phyloP scores from a whole-genome alignment of 441 rosid genomes.

The Rhodomyrtus psidioides region DNA sequence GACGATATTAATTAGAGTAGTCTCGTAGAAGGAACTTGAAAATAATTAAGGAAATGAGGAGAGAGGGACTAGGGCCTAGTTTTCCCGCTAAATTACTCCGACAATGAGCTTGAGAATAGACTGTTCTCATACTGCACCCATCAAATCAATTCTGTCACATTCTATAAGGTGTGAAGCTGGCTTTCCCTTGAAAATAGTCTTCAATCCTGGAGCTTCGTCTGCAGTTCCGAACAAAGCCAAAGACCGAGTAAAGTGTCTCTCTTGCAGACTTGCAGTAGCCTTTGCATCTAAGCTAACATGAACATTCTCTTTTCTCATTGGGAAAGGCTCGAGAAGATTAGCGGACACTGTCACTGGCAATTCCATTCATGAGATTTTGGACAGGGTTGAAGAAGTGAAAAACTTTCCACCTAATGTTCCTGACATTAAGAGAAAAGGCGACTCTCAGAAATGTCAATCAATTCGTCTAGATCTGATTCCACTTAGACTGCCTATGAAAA shows the following conservation, averaged over 20 bases:
- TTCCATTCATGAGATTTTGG: conserved; percentile 19
- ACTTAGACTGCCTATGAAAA: neutral
- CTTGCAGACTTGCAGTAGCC: conserved; percentile 29
- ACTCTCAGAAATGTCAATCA: neutral
- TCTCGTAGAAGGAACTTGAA: too few relatives aligned
- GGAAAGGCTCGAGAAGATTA: conserved; percentile 18
- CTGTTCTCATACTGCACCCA: too few relatives aligned
- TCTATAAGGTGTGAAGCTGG: too few relatives aligned
- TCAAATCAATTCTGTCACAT: too few relatives aligned
- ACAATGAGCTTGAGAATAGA: too few relatives aligned
- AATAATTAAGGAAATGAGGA: too few relatives aligned
- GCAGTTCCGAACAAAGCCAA: conserved; percentile 15
- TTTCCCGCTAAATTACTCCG: too few relatives aligned
- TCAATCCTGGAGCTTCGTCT: conserved; percentile 18
- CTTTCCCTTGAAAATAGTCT: too few relatives aligned
- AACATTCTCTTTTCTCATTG: conserved; percentile 17
- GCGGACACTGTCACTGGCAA: conserved; percentile 13
- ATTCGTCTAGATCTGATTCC: neutral
- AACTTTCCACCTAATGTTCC: conserved; percentile 27
- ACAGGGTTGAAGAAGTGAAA: conserved; percentile 15
- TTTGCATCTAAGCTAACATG: conserved; percentile 22
- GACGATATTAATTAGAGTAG: too few relatives aligned
- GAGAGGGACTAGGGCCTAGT: too few relatives aligned
- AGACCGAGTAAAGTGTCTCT: conserved; percentile 23
- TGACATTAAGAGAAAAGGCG: too few relatives aligned